These are phyloP conservation scores for Aspergillus egyptiacus DNA, from an alignment of 495 filamentous ascomycete species.

Conservation along the genomic window DNA sequence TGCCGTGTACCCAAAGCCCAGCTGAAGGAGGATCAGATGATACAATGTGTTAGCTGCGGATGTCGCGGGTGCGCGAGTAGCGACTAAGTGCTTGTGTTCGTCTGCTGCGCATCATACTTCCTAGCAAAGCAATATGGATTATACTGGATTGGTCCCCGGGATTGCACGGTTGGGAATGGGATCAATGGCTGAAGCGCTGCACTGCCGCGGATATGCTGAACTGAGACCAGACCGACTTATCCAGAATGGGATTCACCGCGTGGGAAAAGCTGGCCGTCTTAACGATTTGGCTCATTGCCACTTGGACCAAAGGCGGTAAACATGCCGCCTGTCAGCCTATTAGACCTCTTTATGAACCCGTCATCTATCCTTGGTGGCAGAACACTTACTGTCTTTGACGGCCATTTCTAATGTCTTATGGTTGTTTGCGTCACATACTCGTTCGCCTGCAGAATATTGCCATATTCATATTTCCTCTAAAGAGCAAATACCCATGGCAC, in stretches of 20 bases:
- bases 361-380: not conserved
- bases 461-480: not conserved
- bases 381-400: not conserved
- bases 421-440: not conserved
- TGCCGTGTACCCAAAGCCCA: conserved; percentile 92
- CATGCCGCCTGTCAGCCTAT: not conserved
- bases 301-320: not conserved
- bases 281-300: not conserved
- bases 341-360: not conserved
- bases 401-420: not conserved
- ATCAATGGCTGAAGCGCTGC: not conserved
- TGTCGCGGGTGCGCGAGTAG: conserved; percentile 86
- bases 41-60: conserved; percentile 95
- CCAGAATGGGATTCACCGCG: not conserved
- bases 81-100: conserved; percentile 45
- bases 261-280: not conserved
- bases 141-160: not conserved
- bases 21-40: conserved; percentile 81
- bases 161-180: not conserved
- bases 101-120: not conserved
- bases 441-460: not conserved
- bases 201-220: not conserved
- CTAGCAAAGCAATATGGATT: not conserved
- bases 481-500: conserved; percentile 1
- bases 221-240: not conserved